phyloP scores from a whole-genome alignment of 495 filamentous ascomycete genomes.

The Pseudevernia furfuracea region DNA sequence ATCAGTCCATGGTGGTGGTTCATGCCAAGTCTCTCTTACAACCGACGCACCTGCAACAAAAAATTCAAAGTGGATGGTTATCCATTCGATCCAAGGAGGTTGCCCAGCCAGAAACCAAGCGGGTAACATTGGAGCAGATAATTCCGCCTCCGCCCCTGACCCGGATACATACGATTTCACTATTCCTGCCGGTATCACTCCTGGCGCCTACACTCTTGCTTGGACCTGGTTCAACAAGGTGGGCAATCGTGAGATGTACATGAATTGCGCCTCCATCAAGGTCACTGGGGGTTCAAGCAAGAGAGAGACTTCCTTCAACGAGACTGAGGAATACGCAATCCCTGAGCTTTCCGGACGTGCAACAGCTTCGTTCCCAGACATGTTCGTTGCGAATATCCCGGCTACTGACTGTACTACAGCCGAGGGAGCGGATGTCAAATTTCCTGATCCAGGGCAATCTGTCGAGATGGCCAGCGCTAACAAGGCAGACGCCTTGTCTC shows the following conservation, averaged over 20 bases:
- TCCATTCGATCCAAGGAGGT: conserved; percentile 37
- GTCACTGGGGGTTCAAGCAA: conserved; percentile 39
- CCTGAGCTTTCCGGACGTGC: conserved; percentile 21
- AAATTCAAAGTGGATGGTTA: conserved; percentile 31
- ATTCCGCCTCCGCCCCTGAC: conserved; percentile 15
- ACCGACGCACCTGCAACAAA: conserved; percentile 36
- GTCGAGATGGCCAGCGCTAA: conserved; percentile 14
- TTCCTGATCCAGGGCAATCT: conserved; percentile 22
- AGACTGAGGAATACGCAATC: conserved; percentile 3
- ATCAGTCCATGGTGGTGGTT: conserved; percentile 29
- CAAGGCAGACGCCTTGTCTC: background rate
- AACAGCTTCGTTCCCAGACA: conserved; percentile 34
- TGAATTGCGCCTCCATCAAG: conserved; percentile 49
- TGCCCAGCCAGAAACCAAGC: conserved; percentile 31
- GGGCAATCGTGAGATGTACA: conserved; percentile 55
- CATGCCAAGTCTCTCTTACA: conserved; percentile 41
- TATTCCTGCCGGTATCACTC: conserved; percentile 53
- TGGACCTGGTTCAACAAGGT: conserved; percentile 54
- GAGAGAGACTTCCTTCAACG: conserved; percentile 25
- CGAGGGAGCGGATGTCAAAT: conserved; percentile 25
- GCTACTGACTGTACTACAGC: conserved; percentile 29
- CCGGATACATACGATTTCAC: conserved; percentile 49
- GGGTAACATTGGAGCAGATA: conserved; percentile 33
- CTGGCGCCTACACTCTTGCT: conserved; percentile 44
- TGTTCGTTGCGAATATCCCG: conserved; percentile 54